These are phyloP conservation scores for Lumnitzera littorea DNA, from an alignment of 345 rosid genomes.

Conservation along the genomic window DNA sequence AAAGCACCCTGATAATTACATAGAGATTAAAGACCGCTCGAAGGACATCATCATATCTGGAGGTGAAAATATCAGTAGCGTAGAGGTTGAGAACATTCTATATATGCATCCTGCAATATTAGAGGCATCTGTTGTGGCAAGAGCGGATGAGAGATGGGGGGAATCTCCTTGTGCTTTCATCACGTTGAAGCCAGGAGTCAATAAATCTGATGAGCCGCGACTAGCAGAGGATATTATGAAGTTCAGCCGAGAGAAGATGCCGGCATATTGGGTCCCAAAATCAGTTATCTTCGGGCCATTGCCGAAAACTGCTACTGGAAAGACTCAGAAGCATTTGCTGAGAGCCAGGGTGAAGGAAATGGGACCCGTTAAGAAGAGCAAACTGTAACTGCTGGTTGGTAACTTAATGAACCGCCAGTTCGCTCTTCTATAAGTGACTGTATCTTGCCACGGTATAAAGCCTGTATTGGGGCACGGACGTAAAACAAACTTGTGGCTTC, in stretches of 20 bases:
- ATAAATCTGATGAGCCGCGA: slow-evolving; percentile 26
- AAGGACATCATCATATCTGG: slow-evolving; percentile 93
- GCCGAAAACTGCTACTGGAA: slow-evolving; percentile 93
- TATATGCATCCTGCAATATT: slow-evolving; percentile 69
- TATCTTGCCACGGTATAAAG: too few relatives aligned
- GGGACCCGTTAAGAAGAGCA: slow-evolving; percentile 61
- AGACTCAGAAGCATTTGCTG: slow-evolving; percentile 79
- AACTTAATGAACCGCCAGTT: too few relatives aligned
- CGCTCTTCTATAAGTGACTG: too few relatives aligned
- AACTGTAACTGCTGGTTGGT: slow-evolving; percentile 23
- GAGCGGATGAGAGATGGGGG: slow-evolving; percentile 79
- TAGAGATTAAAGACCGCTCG: slow-evolving; percentile 82
- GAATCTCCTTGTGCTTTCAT: slow-evolving; percentile 89
- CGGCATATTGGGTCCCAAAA: slow-evolving; percentile 84
- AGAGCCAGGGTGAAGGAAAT: slow-evolving; percentile 69
- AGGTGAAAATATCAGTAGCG: slow-evolving; percentile 89
- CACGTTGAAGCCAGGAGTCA: slow-evolving; percentile 48
- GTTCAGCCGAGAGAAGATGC: slow-evolving; percentile 60
- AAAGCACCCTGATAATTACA: slow-evolving; percentile 78
- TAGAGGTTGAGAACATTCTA: slow-evolving; percentile 64
- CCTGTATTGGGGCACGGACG: too few relatives aligned
- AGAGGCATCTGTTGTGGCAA: slow-evolving; percentile 86
- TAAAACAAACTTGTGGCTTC: too few relatives aligned
- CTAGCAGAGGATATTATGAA: slow-evolving; percentile 59
- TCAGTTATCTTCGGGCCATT: slow-evolving; percentile 74